These are phyloP conservation scores for Waltergamsia citrina DNA, from an alignment of 2,329 filamentous ascomycete species.

Conservation along the genomic window DNA sequence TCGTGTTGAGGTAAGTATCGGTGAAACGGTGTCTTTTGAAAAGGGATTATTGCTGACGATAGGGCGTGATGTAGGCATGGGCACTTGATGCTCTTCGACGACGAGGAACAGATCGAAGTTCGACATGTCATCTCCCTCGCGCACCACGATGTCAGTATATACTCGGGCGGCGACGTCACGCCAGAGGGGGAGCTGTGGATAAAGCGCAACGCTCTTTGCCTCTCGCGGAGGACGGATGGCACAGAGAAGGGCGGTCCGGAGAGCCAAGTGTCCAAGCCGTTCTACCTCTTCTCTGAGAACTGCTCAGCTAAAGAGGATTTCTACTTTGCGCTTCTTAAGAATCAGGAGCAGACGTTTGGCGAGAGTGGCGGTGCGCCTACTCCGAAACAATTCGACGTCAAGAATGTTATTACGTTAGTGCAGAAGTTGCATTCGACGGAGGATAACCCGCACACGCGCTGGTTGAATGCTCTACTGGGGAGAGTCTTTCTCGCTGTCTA, in stretches of 20 bases:
- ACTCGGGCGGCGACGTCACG: constrained; percentile 67
- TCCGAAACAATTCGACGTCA: constrained; percentile 69
- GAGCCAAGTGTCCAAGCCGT: constrained; percentile 61
- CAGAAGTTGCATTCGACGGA: constrained; percentile 87
- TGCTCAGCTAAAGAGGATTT: constrained; percentile 97
- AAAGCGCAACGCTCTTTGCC: constrained; percentile 81
- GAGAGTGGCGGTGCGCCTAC: constrained; percentile 47
- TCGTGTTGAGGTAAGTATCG: constrained; percentile 64
- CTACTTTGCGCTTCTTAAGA: constrained; percentile 84
- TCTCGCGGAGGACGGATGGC: constrained; percentile 54
- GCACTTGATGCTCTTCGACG: constrained; percentile 95
- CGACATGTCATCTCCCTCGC: constrained; percentile 90
- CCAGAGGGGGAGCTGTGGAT: constrained; percentile 93
- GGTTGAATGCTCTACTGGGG: constrained; percentile 87
- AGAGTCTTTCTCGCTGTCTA: constrained; percentile 83
- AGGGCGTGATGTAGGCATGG: too few species aligned
- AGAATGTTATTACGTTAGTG: constrained; percentile 81
- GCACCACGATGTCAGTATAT: constrained; percentile 77
- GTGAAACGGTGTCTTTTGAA: constrained; percentile 1
- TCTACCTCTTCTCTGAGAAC: constrained; percentile 91
- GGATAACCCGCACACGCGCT: constrained; percentile 81
- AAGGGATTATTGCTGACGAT: not conserved
- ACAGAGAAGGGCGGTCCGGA: constrained; percentile 47
- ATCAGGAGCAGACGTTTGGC: constrained; percentile 62
- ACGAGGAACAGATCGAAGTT: constrained; percentile 89